Evolutionary conservation across 306 rosid species (phyloP).

Genomic region (Nissolia schottii): DNA sequence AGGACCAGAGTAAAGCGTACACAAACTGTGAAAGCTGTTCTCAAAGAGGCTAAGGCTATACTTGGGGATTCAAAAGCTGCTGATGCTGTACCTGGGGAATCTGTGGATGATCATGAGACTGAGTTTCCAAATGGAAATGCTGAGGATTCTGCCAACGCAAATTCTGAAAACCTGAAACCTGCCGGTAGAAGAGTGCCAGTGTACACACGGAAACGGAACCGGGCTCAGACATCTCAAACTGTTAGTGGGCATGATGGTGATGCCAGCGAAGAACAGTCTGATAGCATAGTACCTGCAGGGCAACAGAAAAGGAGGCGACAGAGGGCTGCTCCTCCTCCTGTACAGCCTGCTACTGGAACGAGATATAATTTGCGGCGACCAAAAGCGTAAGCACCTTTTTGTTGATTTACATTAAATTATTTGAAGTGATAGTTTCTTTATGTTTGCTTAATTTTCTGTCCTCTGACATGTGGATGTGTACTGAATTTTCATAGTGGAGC

Average conservation of each 20-base stretch:
- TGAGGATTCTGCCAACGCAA: too few species aligned
- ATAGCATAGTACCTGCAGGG: conserved; percentile 49
- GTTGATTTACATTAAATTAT: neutral
- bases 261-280: conserved; percentile 66
- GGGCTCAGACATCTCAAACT: conserved; percentile 57
- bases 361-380: conserved; percentile 81
- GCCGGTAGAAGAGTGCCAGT: too few species aligned
- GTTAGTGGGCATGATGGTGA: conserved; percentile 52
- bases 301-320: too few species aligned
- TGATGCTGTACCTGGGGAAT: too few species aligned
- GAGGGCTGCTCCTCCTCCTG: conserved; percentile 40
- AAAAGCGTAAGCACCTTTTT: conserved; percentile 42
- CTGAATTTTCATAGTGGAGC: conserved; percentile 42
- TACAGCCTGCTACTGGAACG: conserved; percentile 47
- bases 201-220: conserved; percentile 59
- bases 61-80: too few species aligned
- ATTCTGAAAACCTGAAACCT: too few species aligned
- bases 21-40: conserved; percentile 55
- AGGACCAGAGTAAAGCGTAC: conserved; percentile 47
- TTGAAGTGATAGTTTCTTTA: neutral
- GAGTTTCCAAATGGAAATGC: too few species aligned
- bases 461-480: conserved; percentile 15
- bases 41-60: too few species aligned
- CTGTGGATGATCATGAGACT: too few species aligned
- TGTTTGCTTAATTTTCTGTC: neutral